A percentile compares a stretch with the other conserved stretches of the same genome.
phyloP scores from a whole-genome alignment of 1,139 yeast species.

The Saccharomyces hybrid region DNA sequence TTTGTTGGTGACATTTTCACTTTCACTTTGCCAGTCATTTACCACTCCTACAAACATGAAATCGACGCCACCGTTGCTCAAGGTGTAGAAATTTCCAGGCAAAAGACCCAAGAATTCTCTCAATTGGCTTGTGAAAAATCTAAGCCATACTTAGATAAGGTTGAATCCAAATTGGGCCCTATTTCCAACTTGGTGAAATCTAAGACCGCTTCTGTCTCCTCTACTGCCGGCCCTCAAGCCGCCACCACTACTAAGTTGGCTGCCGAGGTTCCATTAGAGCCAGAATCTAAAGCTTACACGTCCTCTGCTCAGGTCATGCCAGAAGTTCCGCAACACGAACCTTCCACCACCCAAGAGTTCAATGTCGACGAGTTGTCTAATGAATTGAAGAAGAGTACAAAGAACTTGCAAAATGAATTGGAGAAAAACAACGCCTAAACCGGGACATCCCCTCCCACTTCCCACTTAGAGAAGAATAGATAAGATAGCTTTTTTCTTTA shows the following conservation, averaged over 20 bases:
- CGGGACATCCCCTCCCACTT: too few relatives aligned
- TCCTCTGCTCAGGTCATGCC: constrained; percentile 7
- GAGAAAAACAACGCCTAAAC: constrained; percentile 21
- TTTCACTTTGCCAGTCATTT: constrained; percentile 72
- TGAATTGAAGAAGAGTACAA: constrained; percentile 20
- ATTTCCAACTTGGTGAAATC: constrained; percentile 51
- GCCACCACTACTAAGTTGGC: constrained; percentile 30
- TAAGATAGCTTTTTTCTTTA: not conserved
- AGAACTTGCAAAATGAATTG: constrained; percentile 29
- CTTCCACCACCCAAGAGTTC: constrained; percentile 20
- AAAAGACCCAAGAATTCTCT: constrained; percentile 47
- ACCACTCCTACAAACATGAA: constrained; percentile 66
- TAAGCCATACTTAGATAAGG: constrained; percentile 35
- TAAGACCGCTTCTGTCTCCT: constrained; percentile 39
- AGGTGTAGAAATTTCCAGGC: constrained; percentile 48
- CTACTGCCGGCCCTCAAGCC: constrained; percentile 47
- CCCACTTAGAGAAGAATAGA: too few relatives aligned
- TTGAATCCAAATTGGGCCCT: constrained; percentile 57
- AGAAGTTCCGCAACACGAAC: constrained; percentile 15
- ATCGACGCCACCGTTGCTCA: constrained; percentile 68
- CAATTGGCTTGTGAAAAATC: constrained; percentile 50
- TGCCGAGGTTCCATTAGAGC: constrained; percentile 22
- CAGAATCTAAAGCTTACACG: constrained; percentile 10
- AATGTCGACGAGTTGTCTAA: constrained; percentile 18
- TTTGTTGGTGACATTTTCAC: constrained; percentile 51